phyloP scores from a whole-genome alignment of 768 basidiomycete genomes.

The Kwoniella dendrophila region DNA sequence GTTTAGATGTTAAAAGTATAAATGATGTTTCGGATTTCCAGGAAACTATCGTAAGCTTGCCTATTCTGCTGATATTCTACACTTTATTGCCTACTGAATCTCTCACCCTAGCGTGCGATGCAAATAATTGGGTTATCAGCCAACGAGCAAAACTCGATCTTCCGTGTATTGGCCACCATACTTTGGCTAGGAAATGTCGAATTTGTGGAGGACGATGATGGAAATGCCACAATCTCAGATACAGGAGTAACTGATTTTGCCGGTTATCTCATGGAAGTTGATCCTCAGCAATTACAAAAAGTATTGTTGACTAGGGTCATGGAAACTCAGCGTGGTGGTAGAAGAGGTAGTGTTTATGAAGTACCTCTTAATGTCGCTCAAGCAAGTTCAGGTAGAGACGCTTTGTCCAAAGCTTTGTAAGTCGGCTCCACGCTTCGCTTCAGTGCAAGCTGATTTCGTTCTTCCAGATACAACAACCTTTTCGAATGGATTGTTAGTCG shows the following conservation, averaged over 20 bases:
- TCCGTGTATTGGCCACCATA: constrained; percentile 85
- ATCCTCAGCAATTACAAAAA: constrained; percentile 76
- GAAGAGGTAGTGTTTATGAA: constrained; percentile 85
- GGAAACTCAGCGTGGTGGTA: constrained; percentile 90
- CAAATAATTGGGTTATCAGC: constrained; percentile 80
- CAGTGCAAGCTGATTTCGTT: background rate
- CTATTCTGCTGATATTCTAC: background rate
- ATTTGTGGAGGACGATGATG: constrained; percentile 83
- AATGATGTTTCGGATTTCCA: constrained; percentile 83
- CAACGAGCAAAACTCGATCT: constrained; percentile 87
- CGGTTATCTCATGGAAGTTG: constrained; percentile 88
- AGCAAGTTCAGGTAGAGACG: constrained; percentile 83
- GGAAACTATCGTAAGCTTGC: constrained; percentile 75
- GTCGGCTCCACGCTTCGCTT: constrained; percentile 12
- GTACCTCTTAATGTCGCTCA: constrained; percentile 90
- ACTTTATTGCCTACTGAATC: background rate
- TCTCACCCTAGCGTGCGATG: constrained; percentile 76
- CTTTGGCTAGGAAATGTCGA: constrained; percentile 97
- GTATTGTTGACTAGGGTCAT: constrained; percentile 80
- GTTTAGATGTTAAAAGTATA: constrained; percentile 85
- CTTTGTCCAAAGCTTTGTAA: constrained; percentile 82
- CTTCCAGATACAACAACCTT: constrained; percentile 76
- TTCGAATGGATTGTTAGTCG: constrained; percentile 99
- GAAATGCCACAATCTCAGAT: constrained; percentile 79
- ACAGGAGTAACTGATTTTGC: constrained; percentile 91